Evolutionary conservation across 208 protist species (phyloP), one percentile per base, ranked within the genome.

Genomic region (Trypanosoma avium): DNA sequence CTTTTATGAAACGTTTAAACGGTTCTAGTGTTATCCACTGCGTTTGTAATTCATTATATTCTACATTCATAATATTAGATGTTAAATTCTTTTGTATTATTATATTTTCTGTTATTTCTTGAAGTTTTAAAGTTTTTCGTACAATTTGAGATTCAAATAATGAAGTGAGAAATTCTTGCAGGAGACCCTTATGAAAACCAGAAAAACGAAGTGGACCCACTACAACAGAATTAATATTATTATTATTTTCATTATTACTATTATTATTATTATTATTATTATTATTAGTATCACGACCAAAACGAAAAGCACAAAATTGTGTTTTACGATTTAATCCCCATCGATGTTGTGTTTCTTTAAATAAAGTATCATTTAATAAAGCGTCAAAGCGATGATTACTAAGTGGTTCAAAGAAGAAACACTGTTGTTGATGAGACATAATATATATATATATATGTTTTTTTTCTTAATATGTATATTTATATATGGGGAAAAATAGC

Each of bases 161-260:
- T 24, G 35, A 7, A 17, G n/a, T 19, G 1, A 85, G 66, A 48
- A 88, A 79, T 29, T 80, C 79, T 0, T 45, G 17, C 8, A 70
- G 61, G 12, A 84, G 56, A 2, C 82, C 82, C 33, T 75, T 68
- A 48, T 84, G 75, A 71, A 84, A 88, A n/a, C 69, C 26, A 61
- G 64, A 40, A 42, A 58, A 45, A 48, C 63, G 43, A 63, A 54
- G 19, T 61, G 49, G 6, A 59, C 17, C 61, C 2, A 35, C 2
- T 21, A 48, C 8, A 27, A 36, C 15, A 26, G 5, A 26, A 24
- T 35, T 26, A 35, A 8, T 24, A 21, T 4, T 38, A 22, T 30
- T 35, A 33, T 19, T 45, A 17, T 54, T 57, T 17, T 29, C 36
- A 33, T 17, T 30, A 42, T 30, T 24, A 30, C 17, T 27, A 24